Percentiles rank a stretch among this genome's conserved stretches.
These are phyloP conservation scores for Pseudocercospora cruenta DNA, from an alignment of 2,329 filamentous ascomycete genomes.

Conservation along the genomic window DNA sequence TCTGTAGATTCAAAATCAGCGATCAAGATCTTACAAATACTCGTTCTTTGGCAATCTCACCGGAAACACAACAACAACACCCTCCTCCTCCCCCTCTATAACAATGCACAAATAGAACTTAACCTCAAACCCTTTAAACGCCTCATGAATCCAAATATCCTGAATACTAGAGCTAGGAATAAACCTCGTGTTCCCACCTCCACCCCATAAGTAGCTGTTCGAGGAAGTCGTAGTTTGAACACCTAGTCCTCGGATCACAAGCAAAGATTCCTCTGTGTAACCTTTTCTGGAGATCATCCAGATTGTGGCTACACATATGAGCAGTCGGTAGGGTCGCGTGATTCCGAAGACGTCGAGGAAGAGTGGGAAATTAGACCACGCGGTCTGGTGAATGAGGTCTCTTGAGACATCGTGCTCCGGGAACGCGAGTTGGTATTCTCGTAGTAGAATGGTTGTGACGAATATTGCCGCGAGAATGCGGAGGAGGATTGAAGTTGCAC, in stretches of 20 bases:
- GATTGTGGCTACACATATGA: slow-evolving; percentile 36
- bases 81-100: slow-evolving; percentile 82
- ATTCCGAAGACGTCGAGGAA: slow-evolving; percentile 36
- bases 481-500: slow-evolving; percentile 46
- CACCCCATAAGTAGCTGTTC: slow-evolving; percentile 64
- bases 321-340: slow-evolving; percentile 48
- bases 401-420: not conserved
- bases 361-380: slow-evolving; percentile 12
- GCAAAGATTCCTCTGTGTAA: slow-evolving; percentile 73
- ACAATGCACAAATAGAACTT: slow-evolving; percentile 87
- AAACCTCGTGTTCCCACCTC: slow-evolving; percentile 61
- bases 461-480: slow-evolving; percentile 49
- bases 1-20: slow-evolving; percentile 41
- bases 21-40: slow-evolving; percentile 2
- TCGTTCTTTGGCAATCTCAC: slow-evolving; percentile 45
- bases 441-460: slow-evolving; percentile 39
- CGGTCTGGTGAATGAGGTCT: slow-evolving; percentile 1
- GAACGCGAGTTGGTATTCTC: slow-evolving; percentile 29
- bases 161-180: slow-evolving; percentile 92
- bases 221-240: slow-evolving; percentile 80
- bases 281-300: slow-evolving; percentile 34
- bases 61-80: slow-evolving; percentile 92
- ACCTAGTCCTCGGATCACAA: slow-evolving; percentile 85
- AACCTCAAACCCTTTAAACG: slow-evolving; percentile 89
- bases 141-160: slow-evolving; percentile 93